Evolutionary conservation across 106 monocot genomes (phyloP), one percentile per base, ranked within the genome.

Genomic region (Allium cepa): DNA sequence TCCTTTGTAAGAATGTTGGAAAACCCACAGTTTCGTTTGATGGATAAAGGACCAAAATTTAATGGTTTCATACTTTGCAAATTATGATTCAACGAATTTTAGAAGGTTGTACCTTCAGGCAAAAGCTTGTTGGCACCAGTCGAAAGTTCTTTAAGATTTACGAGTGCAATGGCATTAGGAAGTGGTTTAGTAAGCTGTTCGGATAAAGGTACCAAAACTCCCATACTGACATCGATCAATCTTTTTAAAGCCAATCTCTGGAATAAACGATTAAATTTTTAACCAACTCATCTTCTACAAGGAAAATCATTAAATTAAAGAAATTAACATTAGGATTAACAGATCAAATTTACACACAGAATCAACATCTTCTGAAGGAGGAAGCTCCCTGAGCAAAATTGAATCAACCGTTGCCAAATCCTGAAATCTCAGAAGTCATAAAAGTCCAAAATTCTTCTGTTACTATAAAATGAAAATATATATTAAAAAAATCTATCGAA

Each of bases 401-500:
- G 99, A 93, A 66, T 99, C 99, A 9, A 99, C 93, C 15, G 99
- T 99, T 64, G 99, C 99, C 56, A 99, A 76, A 84, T 99, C 99
- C 99, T 99, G 87, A 69, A 36, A 1, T 36, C 36, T 36, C 36
- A 36, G 36, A 4, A 36, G 5, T 36, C 73, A 45, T 13, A 16
- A 45, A 66, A 73, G 26, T 66, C 15, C 70, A n/a, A 63, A 26
- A 53, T 55, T 48, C 46, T 10, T 9, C 17, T 27, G 22, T 53
- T 11, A 12, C 1, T 46, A 67, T 13, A 1, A 28, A 27, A 57
- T 26, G 47, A n/a, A 62, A 57, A 9, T 10, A 17, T 15, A 10
- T 60, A 18, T 2, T 16, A 46, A 11, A 66, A 55, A 53, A 46
- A 22, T 10, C 45, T 28, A 47, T 47, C 65, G 69, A 11, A 27